Evolutionary conservation across 179 eudicot species (phyloP).

Genomic region (Dionaea muscipula): DNA sequence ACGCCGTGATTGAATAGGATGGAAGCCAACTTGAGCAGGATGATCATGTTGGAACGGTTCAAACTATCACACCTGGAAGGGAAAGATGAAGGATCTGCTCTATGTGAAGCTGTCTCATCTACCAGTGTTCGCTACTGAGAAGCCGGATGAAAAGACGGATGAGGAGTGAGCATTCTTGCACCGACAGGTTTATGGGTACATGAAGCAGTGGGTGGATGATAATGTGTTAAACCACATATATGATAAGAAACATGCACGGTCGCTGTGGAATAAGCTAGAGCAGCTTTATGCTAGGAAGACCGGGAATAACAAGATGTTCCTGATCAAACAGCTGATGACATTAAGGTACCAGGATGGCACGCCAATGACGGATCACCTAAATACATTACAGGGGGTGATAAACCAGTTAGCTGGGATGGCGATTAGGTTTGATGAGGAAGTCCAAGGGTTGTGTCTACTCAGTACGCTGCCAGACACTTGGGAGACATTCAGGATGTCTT

Average conservation of each 20-base stretch:
- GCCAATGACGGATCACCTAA: constrained; percentile 5
- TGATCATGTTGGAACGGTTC: too few species aligned
- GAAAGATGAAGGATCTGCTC: constrained; percentile 12
- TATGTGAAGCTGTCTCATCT: background rate
- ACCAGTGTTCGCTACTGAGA: background rate
- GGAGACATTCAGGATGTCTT: too few species aligned
- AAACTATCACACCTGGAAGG: constrained; percentile 8
- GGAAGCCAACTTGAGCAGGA: too few species aligned
- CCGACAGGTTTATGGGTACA: background rate
- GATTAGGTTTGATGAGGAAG: constrained; percentile 10
- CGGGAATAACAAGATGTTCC: constrained; percentile 9
- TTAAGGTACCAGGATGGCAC: constrained; percentile 11
- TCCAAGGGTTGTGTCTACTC: too few species aligned
- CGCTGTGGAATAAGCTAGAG: constrained; percentile 2
- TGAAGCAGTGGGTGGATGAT: background rate
- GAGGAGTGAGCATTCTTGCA: background rate
- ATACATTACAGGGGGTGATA: too few species aligned
- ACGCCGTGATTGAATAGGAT: too few species aligned
- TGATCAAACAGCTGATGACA: constrained; percentile 10
- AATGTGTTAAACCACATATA: background rate
- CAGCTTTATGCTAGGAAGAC: constrained; percentile 14
- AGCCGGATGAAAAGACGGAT: background rate
- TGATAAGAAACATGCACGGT: background rate
- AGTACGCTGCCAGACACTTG: too few species aligned
- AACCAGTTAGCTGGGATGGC: constrained; percentile 11